Base-by-base conservation (phyloP, 257 asterid genomes). In the Linaria vulgaris region DNA sequence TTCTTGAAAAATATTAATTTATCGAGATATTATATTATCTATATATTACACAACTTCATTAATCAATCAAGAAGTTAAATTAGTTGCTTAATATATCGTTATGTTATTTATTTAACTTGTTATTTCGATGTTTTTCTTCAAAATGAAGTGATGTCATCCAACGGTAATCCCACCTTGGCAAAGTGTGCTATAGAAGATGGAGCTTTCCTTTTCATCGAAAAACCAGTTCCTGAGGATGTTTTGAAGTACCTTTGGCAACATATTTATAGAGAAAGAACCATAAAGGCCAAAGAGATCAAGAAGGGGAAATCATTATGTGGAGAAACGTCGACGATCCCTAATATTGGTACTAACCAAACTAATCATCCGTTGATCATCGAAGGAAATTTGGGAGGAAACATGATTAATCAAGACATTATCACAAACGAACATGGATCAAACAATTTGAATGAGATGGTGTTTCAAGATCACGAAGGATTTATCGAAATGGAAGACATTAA, bases 151-250 rank as follows among this genome's bases (percentile, higher is more conserved):
- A 65, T 67, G 72, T 67, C 65, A 21, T n/a, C 22, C 31, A 31
- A 31, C 10, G 65, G 34, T 1, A 49, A 48, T 27, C 37, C 59
- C 14, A 5, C 15, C n/a, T 25, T 46, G 0, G 63, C 30, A 11
- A 56, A 34, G 25, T 12, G 59, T 31, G 72, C 59, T 16, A 34
- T 67, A 14, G 43, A 56, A 15, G 57, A 48, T 3, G 72, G 72
- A 12, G 72, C 65, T 8, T 59, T 56, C 39, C 72, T 67, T 17
- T 44, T 48, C 31, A 15, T 57, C 49, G 23, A 67, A 15, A 67
- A 67, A 47, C 71, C 71, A 23, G 39, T 39, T 19, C 6, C 47
- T 4, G 6, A 5, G 21, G 64, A 43, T 14, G 56, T 38, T 1
- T 19, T 55, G n/a, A 17, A 31, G 20, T 56, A 46, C 31, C 30